Conservation (phyloP, 805 yeast species). For the Teunomyces kruisii region DNA sequence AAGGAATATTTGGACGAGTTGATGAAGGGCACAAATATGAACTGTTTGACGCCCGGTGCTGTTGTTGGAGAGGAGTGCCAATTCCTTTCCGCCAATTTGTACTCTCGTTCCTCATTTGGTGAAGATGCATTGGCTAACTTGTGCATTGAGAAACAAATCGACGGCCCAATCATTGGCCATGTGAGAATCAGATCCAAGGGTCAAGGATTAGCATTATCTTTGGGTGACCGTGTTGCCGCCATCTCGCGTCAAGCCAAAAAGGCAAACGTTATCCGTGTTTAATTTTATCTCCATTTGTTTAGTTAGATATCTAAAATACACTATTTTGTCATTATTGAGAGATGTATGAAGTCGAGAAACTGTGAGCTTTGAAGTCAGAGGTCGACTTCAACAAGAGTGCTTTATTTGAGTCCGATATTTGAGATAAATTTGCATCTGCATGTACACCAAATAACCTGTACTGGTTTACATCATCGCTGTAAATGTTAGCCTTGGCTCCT, state of each 20-base stretch:
- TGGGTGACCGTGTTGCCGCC: constrained; percentile 92
- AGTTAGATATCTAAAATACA: constrained; percentile 2
- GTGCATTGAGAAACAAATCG: constrained; percentile 79
- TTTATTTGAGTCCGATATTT: constrained; percentile 6
- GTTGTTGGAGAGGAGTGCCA: constrained; percentile 86
- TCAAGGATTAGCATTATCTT: constrained; percentile 91
- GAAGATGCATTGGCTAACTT: constrained; percentile 96
- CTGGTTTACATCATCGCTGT: constrained; percentile 10
- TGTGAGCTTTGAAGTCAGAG: not conserved
- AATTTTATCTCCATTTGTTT: constrained; percentile 3
- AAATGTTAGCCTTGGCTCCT: constrained; percentile 5
- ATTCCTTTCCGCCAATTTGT: constrained; percentile 90
- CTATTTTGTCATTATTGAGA: not conserved
- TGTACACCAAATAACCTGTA: constrained; percentile 9
- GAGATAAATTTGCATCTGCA: constrained; percentile 11
- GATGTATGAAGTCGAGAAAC: not conserved
- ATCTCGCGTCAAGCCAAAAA: constrained; percentile 55
- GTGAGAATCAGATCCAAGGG: constrained; percentile 97
- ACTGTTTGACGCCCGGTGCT: constrained; percentile 88
- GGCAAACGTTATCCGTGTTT: constrained; percentile 12
- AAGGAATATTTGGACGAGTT: constrained; percentile 76
- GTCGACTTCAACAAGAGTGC: constrained; percentile 1
- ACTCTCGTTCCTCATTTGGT: constrained; percentile 90
- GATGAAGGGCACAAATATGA: constrained; percentile 87
- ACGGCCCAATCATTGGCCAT: constrained; percentile 84